Evolutionary conservation across 1,284 basidiomycete genomes (phyloP), one percentile per base, ranked within the genome.

Genomic region (Malassezia obtusa): DNA sequence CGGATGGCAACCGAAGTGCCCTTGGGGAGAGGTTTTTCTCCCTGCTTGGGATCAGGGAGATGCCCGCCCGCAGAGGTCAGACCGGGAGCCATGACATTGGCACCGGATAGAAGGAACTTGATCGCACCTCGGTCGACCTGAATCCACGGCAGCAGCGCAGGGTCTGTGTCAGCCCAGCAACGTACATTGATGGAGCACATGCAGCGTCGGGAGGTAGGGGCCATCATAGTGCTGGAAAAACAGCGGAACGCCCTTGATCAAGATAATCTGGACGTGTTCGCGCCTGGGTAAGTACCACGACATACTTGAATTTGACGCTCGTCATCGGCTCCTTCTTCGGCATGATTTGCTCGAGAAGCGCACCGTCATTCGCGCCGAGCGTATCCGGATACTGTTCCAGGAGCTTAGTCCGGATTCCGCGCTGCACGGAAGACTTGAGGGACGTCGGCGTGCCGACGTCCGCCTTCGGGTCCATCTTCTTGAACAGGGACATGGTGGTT

Each of bases 141-240:
- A 37, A 95, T 88, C 64, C 80, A 83, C 7, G 92, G 89, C 36
- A 98, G 80, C 60, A 98, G 79, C 63, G 80, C 83, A 1, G 92
- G 92, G 78, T 95, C 66, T 57, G 62, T 39, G 45, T 39, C 41
- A 28, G 33, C 19, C 17, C 4, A 3, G 21, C 14, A 8, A 59
- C 66, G 51, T 52, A 68, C 49, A 96, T 78, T 86, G 85, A 76
- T 98, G 94, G 56, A 96, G 77, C 5, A 96, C 75, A 59, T 84
- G 82, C 58, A 98, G 78, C 1, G 88, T 89, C 3, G 94, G 92
- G 69, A 84, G 84, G 68, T 88, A 83, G 0, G 89, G 89, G 0
- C 89, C 90, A 75, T 98, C 92, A 73, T 88, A 91, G 76, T 95
- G 90, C 75, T 99, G 91, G 79, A 95, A 92, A 77, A 95, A 88